phyloP scores from a whole-genome alignment of 805 yeast species.

The Blastobotrys chiropterorum region DNA sequence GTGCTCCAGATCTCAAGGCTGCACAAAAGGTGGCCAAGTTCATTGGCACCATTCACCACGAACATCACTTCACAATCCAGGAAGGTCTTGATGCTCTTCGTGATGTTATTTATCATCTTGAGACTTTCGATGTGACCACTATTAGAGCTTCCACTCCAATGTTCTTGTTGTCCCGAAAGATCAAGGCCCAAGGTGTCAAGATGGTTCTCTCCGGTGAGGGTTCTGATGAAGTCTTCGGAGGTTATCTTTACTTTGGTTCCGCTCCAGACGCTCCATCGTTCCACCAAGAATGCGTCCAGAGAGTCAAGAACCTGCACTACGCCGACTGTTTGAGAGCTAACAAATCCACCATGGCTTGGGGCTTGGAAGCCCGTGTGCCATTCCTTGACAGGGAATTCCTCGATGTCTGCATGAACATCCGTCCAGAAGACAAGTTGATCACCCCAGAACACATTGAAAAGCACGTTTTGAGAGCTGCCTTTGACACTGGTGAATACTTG shows the following conservation, averaged over 20 bases:
- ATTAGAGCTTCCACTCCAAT: conserved; percentile 99
- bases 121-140: conserved; percentile 97
- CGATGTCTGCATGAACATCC: conserved; percentile 88
- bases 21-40: conserved; percentile 95
- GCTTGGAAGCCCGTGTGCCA: conserved; percentile 98
- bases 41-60: conserved; percentile 95
- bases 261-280: conserved; percentile 92
- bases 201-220: conserved; percentile 99
- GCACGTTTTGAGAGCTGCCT: conserved; percentile 94
- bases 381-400: conserved; percentile 92
- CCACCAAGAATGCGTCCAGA: conserved; percentile 91
- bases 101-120: conserved; percentile 93
- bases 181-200: conserved; percentile 99
- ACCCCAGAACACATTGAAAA: conserved; percentile 74
- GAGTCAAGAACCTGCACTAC: conserved; percentile 95
- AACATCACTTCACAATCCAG: conserved; percentile 92
- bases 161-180: conserved; percentile 92
- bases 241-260: conserved; percentile 92
- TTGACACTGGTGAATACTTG: conserved; percentile 87
- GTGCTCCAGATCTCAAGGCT: conserved; percentile 95
- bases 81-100: conserved; percentile 94
- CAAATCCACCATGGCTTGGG: conserved; percentile 99
- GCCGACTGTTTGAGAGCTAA: conserved; percentile 98
- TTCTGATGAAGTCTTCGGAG: conserved; percentile 98
- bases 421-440: conserved; percentile 88